phyloP scores from a whole-genome alignment of 176 grass and related monocot species.

The Bromus sterilis region DNA sequence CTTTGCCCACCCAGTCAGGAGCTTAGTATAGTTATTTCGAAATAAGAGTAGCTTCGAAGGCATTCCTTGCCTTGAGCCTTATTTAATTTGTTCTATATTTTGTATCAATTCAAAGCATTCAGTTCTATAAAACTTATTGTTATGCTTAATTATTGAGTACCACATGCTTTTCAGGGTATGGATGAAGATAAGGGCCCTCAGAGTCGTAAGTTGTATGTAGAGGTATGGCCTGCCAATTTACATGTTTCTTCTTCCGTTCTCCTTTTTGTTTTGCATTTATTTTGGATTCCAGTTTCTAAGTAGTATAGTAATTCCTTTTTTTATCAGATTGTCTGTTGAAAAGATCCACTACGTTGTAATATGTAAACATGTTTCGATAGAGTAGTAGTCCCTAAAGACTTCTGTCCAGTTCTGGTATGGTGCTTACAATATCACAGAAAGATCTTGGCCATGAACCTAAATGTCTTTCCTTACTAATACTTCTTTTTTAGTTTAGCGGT shows the following conservation, averaged over 20 bases:
- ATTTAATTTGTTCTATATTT: background rate
- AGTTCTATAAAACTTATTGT: background rate
- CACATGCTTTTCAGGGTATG: conserved; percentile 47
- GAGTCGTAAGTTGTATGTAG: conserved; percentile 74
- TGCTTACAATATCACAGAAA: background rate
- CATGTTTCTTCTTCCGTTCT: background rate
- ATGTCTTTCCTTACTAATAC: background rate
- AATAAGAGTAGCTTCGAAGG: background rate
- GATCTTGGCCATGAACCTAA: background rate
- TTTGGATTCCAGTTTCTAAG: background rate
- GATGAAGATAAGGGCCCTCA: conserved; percentile 84
- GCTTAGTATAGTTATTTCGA: background rate
- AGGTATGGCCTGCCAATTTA: conserved; percentile 37
- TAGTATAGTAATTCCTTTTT: background rate
- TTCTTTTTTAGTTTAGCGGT: background rate
- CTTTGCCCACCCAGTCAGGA: background rate
- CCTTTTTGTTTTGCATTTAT: background rate
- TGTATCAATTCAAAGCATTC: background rate
- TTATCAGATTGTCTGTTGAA: background rate
- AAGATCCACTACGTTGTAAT: background rate
- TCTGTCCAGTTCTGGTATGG: background rate
- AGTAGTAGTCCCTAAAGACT: background rate
- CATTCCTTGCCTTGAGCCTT: background rate
- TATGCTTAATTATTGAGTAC: background rate
- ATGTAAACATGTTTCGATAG: background rate